phyloP scores from a whole-genome alignment of 2,329 filamentous ascomycete genomes.

The Venturia pyrina region DNA sequence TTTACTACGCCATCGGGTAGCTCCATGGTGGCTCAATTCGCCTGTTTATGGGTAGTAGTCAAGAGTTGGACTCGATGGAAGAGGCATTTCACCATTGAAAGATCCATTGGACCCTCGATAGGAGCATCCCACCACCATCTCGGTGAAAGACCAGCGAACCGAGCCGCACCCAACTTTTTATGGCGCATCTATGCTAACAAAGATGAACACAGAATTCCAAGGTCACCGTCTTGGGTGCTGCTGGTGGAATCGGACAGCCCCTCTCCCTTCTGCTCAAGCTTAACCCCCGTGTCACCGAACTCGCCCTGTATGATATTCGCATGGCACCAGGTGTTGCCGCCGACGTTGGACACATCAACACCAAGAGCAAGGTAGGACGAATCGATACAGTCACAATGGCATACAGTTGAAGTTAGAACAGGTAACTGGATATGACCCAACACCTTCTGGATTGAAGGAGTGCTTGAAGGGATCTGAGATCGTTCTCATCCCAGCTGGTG shows the following conservation, averaged over 20 bases:
- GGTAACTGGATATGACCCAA: conserved; percentile 83
- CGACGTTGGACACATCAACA: conserved; percentile 98
- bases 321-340: conserved; percentile 93
- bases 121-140: background rate
- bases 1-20: background rate
- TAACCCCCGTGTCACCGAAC: conserved; percentile 86
- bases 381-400: background rate
- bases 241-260: conserved; percentile 96
- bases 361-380: conserved; percentile 62
- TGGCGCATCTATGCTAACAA: conserved; percentile 18
- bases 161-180: background rate
- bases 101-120: background rate
- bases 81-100: background rate
- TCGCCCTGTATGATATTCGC: conserved; percentile 96
- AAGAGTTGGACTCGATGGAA: background rate
- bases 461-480: conserved; percentile 84
- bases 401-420: conserved; percentile 22
- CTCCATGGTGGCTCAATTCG: background rate
- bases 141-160: background rate
- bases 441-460: conserved; percentile 61
- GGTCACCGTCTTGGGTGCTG: conserved; percentile 93
- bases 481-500: conserved; percentile 94
- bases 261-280: conserved; percentile 97
- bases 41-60: background rate
- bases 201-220: conserved; percentile 67